phyloP scores from a whole-genome alignment of 371 early-diverging fungal genomes.

The Rhizopus sp. region DNA sequence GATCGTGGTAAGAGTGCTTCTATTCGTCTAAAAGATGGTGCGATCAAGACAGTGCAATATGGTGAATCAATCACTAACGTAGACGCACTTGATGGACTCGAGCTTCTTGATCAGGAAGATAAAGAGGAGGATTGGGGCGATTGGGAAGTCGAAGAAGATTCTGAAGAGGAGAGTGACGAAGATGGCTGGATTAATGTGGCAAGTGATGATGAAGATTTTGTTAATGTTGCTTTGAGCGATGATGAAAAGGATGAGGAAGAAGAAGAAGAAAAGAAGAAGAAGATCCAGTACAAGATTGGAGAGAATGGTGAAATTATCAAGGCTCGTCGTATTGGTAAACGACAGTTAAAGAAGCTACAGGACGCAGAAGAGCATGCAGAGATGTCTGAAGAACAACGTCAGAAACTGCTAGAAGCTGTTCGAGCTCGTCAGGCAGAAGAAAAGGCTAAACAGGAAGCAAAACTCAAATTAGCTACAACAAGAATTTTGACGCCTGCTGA shows the following conservation, averaged over 20 bases:
- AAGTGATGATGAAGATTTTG: slow-evolving; percentile 51
- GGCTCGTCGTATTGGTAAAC: slow-evolving; percentile 50
- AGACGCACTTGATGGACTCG: slow-evolving; percentile 80
- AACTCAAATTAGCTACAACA: slow-evolving; percentile 46
- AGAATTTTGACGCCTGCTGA: slow-evolving; percentile 92
- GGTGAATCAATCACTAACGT: slow-evolving; percentile 66
- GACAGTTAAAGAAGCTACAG: slow-evolving; percentile 48
- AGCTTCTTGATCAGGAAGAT: slow-evolving; percentile 50
- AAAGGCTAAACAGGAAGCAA: slow-evolving; percentile 39
- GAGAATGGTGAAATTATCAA: slow-evolving; percentile 29
- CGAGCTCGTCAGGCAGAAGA: slow-evolving; percentile 43
- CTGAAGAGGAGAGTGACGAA: slow-evolving; percentile 36
- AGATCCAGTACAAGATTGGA: slow-evolving; percentile 27
- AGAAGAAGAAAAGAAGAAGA: slow-evolving; percentile 29
- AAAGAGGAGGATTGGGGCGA: slow-evolving; percentile 13
- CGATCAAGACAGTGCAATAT: slow-evolving; percentile 59
- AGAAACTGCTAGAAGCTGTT: slow-evolving; percentile 37
- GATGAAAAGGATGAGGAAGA: slow-evolving; percentile 28
- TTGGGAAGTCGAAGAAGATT: slow-evolving; percentile 10
- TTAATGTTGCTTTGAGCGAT: slow-evolving; percentile 45
- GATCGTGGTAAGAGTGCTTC: slow-evolving; percentile 89
- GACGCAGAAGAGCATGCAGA: slow-evolving; percentile 49
- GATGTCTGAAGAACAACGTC: slow-evolving; percentile 53
- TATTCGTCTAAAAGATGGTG: slow-evolving; percentile 67
- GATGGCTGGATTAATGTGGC: slow-evolving; percentile 51